phyloP scores from a whole-genome alignment of 495 filamentous ascomycete genomes.

The Lasiosphaeria miniovina region DNA sequence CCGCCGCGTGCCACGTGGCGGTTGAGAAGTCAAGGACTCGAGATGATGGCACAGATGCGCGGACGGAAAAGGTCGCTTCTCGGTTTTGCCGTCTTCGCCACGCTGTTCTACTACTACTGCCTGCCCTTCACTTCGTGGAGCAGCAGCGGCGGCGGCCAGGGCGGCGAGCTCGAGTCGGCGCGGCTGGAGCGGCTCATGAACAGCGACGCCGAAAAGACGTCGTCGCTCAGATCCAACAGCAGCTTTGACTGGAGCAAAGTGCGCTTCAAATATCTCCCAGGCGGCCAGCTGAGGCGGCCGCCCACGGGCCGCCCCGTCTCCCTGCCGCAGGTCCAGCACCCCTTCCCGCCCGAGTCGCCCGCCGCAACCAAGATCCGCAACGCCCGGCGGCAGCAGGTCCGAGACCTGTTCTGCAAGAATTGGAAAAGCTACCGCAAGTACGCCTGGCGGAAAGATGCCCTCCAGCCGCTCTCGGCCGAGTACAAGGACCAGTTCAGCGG shows the following conservation, averaged over 20 bases:
- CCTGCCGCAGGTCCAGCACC: constrained; percentile 70
- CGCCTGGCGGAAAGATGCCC: constrained; percentile 79
- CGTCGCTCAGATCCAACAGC: constrained; percentile 23
- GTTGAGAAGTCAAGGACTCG: too few relatives aligned
- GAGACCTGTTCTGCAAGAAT: constrained; percentile 62
- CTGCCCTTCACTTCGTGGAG: neutral
- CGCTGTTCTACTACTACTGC: constrained; percentile 11
- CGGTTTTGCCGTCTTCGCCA: neutral
- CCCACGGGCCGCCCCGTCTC: constrained; percentile 47
- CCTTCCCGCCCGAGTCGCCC: constrained; percentile 55
- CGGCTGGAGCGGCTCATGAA: constrained; percentile 35
- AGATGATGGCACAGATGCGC: too few relatives aligned
- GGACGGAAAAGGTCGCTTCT: neutral
- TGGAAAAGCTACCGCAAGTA: constrained; percentile 74
- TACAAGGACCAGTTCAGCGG: constrained; percentile 73
- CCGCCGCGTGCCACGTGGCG: too few relatives aligned
- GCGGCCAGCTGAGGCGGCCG: constrained; percentile 55
- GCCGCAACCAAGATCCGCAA: constrained; percentile 53
- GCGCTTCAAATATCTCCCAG: constrained; percentile 53
- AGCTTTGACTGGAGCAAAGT: constrained; percentile 58
- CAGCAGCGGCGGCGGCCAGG: neutral
- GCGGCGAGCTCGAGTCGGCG: constrained; percentile 18
- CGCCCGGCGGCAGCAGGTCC: constrained; percentile 58
- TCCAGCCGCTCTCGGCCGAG: constrained; percentile 60
- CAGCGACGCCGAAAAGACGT: constrained; percentile 7